A percentile compares a stretch with the other conserved stretches of the same genome.
Evolutionary conservation across 1,284 basidiomycete genomes (phyloP).

Genomic region (Anthracocystis walkeri): DNA sequence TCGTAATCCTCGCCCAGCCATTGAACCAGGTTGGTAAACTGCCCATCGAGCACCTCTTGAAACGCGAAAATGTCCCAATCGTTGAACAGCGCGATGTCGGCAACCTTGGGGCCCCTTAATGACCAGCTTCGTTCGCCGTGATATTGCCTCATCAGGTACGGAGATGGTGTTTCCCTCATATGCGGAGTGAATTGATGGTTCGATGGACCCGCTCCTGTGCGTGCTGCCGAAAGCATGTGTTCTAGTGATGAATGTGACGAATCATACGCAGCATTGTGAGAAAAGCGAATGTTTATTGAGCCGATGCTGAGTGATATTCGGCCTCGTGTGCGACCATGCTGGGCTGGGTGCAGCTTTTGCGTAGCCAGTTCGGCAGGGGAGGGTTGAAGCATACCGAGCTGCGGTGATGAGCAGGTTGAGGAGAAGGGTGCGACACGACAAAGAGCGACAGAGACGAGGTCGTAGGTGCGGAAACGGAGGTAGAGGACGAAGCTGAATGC

Average conservation of each 20-base stretch:
- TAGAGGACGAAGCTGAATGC: constrained; percentile 25
- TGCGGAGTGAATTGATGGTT: not conserved
- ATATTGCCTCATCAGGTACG: constrained; percentile 33
- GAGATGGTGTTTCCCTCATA: constrained; percentile 7
- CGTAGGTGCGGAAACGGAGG: constrained; percentile 32
- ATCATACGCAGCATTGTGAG: constrained; percentile 32
- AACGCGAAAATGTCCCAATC: constrained; percentile 55
- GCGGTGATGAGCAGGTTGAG: constrained; percentile 13
- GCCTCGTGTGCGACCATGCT: constrained; percentile 1
- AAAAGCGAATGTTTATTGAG: constrained; percentile 52
- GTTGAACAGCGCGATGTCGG: constrained; percentile 48
- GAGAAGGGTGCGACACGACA: constrained; percentile 24
- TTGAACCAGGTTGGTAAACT: constrained; percentile 19
- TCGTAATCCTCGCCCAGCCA: constrained; percentile 48
- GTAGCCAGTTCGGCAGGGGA: constrained; percentile 4
- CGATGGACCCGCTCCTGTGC: not conserved
- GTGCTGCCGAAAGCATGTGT: constrained; percentile 12
- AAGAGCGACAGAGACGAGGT: constrained; percentile 36
- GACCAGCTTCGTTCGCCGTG: constrained; percentile 50
- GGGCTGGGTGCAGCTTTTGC: constrained; percentile 4
- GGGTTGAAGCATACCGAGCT: constrained; percentile 7
- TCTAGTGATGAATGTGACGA: constrained; percentile 14
- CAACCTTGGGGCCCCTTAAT: constrained; percentile 36
- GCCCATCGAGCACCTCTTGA: constrained; percentile 56
- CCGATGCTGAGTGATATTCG: constrained; percentile 33